A percentile compares a stretch with the other conserved stretches of the same genome.
phyloP scores from a whole-genome alignment of 1,139 yeast species.

The Scheffersomyces stambukii region DNA sequence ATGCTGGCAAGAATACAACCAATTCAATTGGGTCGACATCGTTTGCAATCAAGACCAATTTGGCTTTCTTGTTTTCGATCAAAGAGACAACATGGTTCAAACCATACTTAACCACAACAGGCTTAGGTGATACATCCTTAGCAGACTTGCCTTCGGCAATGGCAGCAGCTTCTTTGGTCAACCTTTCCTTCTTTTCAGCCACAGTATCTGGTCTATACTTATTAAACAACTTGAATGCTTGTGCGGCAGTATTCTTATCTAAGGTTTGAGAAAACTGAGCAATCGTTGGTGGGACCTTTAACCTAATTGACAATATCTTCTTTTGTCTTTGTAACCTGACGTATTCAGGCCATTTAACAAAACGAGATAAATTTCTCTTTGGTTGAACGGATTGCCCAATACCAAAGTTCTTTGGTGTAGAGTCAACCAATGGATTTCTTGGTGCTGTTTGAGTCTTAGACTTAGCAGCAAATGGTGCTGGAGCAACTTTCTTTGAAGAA shows the following conservation, averaged over 20 bases:
- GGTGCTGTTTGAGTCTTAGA: slow-evolving; percentile 21
- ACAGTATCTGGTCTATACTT: slow-evolving; percentile 97
- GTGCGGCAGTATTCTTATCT: slow-evolving; percentile 98
- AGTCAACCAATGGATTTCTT: slow-evolving; percentile 49
- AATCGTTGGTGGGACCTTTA: slow-evolving; percentile 98
- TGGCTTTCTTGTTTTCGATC: slow-evolving; percentile 97
- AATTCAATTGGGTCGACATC: slow-evolving; percentile 98
- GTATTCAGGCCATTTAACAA: slow-evolving; percentile 98
- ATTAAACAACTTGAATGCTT: slow-evolving; percentile 93
- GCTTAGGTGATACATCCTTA: slow-evolving; percentile 89
- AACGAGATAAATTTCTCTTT: slow-evolving; percentile 92
- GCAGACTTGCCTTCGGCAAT: slow-evolving; percentile 96
- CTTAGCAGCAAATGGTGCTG: slow-evolving; percentile 48
- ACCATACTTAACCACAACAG: slow-evolving; percentile 94
- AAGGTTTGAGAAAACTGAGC: slow-evolving; percentile 92
- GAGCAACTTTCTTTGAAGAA: slow-evolving; percentile 75
- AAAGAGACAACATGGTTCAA: slow-evolving; percentile 96
- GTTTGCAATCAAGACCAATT: slow-evolving; percentile 93
- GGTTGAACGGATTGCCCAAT: slow-evolving; percentile 95
- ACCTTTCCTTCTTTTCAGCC: slow-evolving; percentile 98
- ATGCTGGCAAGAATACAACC: slow-evolving; percentile 94
- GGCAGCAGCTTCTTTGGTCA: slow-evolving; percentile 98
- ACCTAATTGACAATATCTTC: slow-evolving; percentile 90
- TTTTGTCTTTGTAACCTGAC: slow-evolving; percentile 89
- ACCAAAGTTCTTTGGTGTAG: slow-evolving; percentile 92